Evolutionary conservation across 75 land plant species (phyloP).

Genomic region (Sequoia sempervirens): DNA sequence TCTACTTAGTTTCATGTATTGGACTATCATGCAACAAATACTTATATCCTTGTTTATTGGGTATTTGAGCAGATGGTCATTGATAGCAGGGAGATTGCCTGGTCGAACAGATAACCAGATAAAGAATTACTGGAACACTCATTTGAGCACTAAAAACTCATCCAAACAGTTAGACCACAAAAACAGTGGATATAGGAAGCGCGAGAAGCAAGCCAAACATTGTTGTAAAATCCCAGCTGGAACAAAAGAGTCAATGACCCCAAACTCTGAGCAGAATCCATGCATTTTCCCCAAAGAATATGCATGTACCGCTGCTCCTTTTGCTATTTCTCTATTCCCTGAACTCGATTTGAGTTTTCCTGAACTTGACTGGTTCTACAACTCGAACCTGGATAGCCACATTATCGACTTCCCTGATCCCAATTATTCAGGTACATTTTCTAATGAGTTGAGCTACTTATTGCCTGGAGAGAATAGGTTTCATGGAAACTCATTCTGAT

Average conservation of each 20-base stretch:
- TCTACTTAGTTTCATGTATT: not conserved
- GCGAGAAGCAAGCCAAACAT: not conserved
- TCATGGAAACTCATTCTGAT: not conserved
- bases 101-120: slow-evolving; percentile 2
- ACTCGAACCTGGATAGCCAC: not conserved
- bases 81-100: slow-evolving; percentile 1
- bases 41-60: not conserved
- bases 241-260: not conserved
- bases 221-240: not conserved
- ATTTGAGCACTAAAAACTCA: not conserved
- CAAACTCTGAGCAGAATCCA: not conserved
- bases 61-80: not conserved
- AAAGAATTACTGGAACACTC: slow-evolving; percentile 5
- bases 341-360: not conserved
- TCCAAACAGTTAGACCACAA: not conserved
- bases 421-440: not conserved
- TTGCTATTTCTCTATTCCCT: not conserved
- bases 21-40: not conserved
- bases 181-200: not conserved
- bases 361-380: not conserved
- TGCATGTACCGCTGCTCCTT: not conserved
- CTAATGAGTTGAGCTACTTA: not conserved
- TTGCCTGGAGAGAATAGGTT: not conserved
- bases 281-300: not conserved
- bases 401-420: not conserved